These are phyloP conservation scores for Suillus bovinus DNA, from an alignment of 768 basidiomycete species.

Conservation along the genomic window DNA sequence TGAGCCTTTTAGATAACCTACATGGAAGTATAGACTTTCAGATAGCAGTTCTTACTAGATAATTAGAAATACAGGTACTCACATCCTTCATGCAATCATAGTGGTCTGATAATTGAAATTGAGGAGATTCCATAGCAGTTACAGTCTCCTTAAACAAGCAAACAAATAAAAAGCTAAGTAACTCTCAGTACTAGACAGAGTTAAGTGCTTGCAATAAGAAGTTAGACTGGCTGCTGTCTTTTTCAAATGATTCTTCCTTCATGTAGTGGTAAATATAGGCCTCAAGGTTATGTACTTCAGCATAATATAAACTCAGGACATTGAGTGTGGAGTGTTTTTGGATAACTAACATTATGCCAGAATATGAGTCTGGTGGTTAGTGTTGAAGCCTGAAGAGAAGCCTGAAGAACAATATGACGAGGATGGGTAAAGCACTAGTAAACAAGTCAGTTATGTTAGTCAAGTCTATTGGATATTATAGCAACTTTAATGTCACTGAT, in stretches of 20 bases:
- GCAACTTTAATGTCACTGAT: too few species aligned
- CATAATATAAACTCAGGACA: slow-evolving; percentile 47
- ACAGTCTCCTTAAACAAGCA: slow-evolving; percentile 31
- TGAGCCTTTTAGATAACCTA: slow-evolving; percentile 68
- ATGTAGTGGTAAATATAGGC: slow-evolving; percentile 43
- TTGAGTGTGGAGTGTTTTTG: slow-evolving; percentile 23
- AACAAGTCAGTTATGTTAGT: too few species aligned
- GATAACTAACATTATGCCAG: neutral
- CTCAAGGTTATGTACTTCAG: slow-evolving; percentile 38
- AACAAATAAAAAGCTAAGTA: slow-evolving; percentile 51
- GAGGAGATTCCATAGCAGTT: slow-evolving; percentile 18
- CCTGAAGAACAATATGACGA: too few species aligned
- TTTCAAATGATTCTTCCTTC: slow-evolving; percentile 12
- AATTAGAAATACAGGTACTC: slow-evolving; percentile 16
- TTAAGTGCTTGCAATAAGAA: slow-evolving; percentile 21
- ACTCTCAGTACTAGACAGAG: slow-evolving; percentile 27
- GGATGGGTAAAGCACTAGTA: too few species aligned
- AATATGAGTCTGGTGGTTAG: too few species aligned
- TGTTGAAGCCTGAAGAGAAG: too few species aligned
- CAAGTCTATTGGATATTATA: too few species aligned
- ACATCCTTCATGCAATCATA: slow-evolving; percentile 60
- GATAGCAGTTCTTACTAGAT: neutral
- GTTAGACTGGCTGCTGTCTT: slow-evolving; percentile 11
- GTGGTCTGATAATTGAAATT: slow-evolving; percentile 35
- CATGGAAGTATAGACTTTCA: neutral